phyloP scores from a whole-genome alignment of 768 basidiomycete genomes.

The Mycena olivaceomarginata region DNA sequence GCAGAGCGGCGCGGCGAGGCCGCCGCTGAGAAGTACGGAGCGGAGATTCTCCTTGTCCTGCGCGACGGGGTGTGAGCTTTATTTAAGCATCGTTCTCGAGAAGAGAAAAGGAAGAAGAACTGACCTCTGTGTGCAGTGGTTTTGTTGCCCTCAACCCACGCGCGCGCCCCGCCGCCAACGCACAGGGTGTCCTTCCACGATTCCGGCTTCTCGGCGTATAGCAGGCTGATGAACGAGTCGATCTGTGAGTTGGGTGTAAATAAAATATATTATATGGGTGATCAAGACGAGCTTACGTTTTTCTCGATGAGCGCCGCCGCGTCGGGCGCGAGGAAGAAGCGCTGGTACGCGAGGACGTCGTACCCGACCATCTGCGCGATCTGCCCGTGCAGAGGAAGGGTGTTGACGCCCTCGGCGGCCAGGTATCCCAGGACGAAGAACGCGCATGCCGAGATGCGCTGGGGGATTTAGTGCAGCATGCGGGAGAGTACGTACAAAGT shows the following conservation, averaged over 20 bases:
- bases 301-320: slow-evolving; percentile 58
- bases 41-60: slow-evolving; percentile 19
- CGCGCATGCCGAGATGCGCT: slow-evolving; percentile 63
- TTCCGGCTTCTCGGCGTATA: slow-evolving; percentile 57
- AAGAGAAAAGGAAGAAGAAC: not conserved
- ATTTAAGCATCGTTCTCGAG: not conserved
- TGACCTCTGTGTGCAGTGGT: slow-evolving; percentile 53
- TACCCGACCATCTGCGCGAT: slow-evolving; percentile 19
- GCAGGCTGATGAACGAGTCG: slow-evolving; percentile 60
- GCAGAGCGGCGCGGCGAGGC: slow-evolving; percentile 55
- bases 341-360: slow-evolving; percentile 28
- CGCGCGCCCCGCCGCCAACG: slow-evolving; percentile 58
- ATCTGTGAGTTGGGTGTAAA: slow-evolving; percentile 18
- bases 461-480: slow-evolving; percentile 59
- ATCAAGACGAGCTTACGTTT: slow-evolving; percentile 51
- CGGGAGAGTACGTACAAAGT: slow-evolving; percentile 49
- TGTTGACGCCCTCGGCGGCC: slow-evolving; percentile 44
- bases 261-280: not conserved
- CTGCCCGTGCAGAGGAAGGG: slow-evolving; percentile 38
- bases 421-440: slow-evolving; percentile 61
- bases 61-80: not conserved
- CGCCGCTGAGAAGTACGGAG: slow-evolving; percentile 49
- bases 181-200: slow-evolving; percentile 59
- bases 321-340: slow-evolving; percentile 48
- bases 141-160: slow-evolving; percentile 57